Percentiles rank a stretch among this genome's conserved stretches.
Conservation (phyloP, 139 green algal species). For the Tetradesmus lagerheimii region DNA sequence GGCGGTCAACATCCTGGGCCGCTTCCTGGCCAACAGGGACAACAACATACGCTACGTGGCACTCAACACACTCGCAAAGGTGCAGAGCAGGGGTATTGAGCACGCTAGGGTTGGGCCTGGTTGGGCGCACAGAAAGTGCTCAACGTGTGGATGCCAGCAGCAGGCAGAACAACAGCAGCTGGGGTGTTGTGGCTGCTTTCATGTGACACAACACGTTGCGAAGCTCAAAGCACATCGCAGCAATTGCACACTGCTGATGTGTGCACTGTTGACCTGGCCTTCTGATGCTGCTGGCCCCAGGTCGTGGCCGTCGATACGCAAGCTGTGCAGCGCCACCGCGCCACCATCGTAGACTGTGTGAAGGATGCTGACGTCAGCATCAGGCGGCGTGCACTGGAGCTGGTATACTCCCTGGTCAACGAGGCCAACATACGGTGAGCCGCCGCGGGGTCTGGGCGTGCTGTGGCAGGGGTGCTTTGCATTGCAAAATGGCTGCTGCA, state of each 20-base stretch:
- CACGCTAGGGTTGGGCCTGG: not conserved
- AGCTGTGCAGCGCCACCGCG: conserved; percentile 96
- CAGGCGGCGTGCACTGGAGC: conserved; percentile 88
- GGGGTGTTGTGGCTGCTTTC: not conserved
- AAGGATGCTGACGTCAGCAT: conserved; percentile 91
- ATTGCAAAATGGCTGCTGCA: too few relatives aligned
- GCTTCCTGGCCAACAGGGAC: conserved; percentile 90
- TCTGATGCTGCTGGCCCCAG: not conserved
- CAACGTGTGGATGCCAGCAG: not conserved
- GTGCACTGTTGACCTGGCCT: not conserved
- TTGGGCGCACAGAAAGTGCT: too few relatives aligned
- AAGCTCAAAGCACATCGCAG: too few relatives aligned
- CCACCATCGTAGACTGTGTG: conserved; percentile 97
- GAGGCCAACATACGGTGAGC: conserved; percentile 63
- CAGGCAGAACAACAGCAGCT: not conserved
- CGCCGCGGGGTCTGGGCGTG: not conserved
- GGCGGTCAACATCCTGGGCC: conserved; percentile 97
- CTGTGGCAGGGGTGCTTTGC: not conserved
- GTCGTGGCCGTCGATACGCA: conserved; percentile 39
- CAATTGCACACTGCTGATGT: not conserved
- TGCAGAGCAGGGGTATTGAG: conserved; percentile 56
- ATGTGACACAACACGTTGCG: too few relatives aligned
- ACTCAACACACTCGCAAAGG: conserved; percentile 93
- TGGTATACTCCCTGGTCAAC: conserved; percentile 88
- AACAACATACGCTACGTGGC: conserved; percentile 99